phyloP scores from a whole-genome alignment of 768 basidiomycete species.

The Amanita rubescens region DNA sequence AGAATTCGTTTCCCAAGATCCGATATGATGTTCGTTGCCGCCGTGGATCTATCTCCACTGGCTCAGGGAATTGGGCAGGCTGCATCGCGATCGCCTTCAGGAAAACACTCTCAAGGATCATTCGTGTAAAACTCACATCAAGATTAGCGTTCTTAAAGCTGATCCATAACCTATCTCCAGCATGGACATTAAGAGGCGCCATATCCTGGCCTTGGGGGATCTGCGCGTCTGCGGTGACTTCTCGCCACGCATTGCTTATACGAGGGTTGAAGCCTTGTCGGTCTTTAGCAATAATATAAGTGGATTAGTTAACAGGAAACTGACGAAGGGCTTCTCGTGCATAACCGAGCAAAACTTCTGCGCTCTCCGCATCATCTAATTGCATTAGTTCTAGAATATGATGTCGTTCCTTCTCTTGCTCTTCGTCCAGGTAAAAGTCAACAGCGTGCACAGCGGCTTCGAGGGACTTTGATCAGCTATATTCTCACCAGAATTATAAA shows the following conservation, averaged over 20 bases:
- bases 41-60: constrained; percentile 28
- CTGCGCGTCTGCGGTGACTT: constrained; percentile 22
- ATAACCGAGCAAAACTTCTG: constrained; percentile 37
- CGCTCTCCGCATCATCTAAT: constrained; percentile 23
- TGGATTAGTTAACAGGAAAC: constrained; percentile 12
- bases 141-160: constrained; percentile 38
- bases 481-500: not conserved
- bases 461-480: not conserved
- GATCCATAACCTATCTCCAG: constrained; percentile 32
- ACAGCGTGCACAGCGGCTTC: constrained; percentile 39
- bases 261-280: constrained; percentile 30
- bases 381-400: constrained; percentile 30
- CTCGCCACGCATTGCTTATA: constrained; percentile 34
- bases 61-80: constrained; percentile 37
- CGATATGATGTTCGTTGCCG: constrained; percentile 26
- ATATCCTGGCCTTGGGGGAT: constrained; percentile 29
- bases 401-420: constrained; percentile 28
- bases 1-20: constrained; percentile 31
- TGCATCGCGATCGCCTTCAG: constrained; percentile 6
- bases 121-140: constrained; percentile 21
- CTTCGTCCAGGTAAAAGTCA: constrained; percentile 45
- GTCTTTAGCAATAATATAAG: not conserved
- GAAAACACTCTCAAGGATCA: not conserved
- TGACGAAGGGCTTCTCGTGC: constrained; percentile 44
- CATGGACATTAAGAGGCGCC: constrained; percentile 27